Evolutionary conservation across 768 basidiomycete genomes (phyloP).

Genomic region (Lactarius trivialis): DNA sequence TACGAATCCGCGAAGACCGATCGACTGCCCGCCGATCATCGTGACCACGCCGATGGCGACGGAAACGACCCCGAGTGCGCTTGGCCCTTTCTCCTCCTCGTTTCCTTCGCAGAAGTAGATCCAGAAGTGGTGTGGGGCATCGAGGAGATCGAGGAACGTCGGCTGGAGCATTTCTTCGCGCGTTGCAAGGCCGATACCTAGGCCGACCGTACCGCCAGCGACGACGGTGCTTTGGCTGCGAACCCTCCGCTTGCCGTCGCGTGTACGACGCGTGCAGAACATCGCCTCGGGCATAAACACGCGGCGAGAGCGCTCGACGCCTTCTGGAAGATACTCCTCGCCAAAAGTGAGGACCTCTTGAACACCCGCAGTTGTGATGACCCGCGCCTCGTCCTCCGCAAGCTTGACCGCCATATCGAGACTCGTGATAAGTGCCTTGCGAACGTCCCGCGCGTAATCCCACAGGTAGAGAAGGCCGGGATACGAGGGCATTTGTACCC

Average conservation of each 20-base stretch:
- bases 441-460: slow-evolving; percentile 82
- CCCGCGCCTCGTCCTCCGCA: slow-evolving; percentile 79
- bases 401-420: slow-evolving; percentile 72
- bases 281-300: slow-evolving; percentile 98
- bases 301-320: slow-evolving; percentile 72
- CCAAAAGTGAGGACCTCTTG: slow-evolving; percentile 60
- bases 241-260: slow-evolving; percentile 31
- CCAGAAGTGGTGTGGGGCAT: slow-evolving; percentile 74
- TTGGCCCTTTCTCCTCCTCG: slow-evolving; percentile 43
- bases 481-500: slow-evolving; percentile 63
- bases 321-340: slow-evolving; percentile 70
- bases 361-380: slow-evolving; percentile 58
- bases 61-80: slow-evolving; percentile 64
- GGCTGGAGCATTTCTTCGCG: slow-evolving; percentile 75
- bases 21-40: slow-evolving; percentile 78
- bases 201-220: slow-evolving; percentile 70
- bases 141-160: slow-evolving; percentile 78
- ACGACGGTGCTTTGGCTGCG: slow-evolving; percentile 50
- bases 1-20: slow-evolving; percentile 70
- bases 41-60: slow-evolving; percentile 82
- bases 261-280: slow-evolving; percentile 59
- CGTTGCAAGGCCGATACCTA: slow-evolving; percentile 76
- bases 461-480: slow-evolving; percentile 77
- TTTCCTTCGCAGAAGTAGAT: slow-evolving; percentile 56
- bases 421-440: slow-evolving; percentile 66